Percentiles rank a stretch among this genome's conserved stretches.
These are phyloP conservation scores for Venturia pyrina DNA, from an alignment of 2,329 filamentous ascomycete species.

Conservation along the genomic window DNA sequence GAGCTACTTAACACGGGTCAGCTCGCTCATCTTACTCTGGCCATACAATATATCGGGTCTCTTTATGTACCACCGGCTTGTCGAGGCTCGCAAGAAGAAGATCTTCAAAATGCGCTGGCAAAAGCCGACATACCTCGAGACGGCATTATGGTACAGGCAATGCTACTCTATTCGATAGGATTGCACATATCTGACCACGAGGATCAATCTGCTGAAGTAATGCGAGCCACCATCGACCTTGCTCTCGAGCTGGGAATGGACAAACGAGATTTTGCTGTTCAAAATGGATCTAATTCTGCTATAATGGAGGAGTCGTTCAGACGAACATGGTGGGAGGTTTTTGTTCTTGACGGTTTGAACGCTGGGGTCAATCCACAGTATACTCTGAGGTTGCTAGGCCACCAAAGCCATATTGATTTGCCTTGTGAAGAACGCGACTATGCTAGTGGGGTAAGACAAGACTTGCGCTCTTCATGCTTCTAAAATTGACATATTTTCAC, in stretches of 20 bases:
- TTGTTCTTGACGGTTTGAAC: slow-evolving; percentile 74
- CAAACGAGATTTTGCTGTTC: slow-evolving; percentile 53
- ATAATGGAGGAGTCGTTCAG: slow-evolving; percentile 75
- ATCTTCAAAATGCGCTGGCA: slow-evolving; percentile 23
- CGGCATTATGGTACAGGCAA: slow-evolving; percentile 60
- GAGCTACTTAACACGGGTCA: slow-evolving; percentile 30
- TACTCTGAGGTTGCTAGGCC: slow-evolving; percentile 58
- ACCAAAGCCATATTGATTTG: slow-evolving; percentile 58
- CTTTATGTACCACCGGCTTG: slow-evolving; percentile 40
- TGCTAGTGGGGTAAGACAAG: slow-evolving; percentile 26
- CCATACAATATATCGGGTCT: slow-evolving; percentile 47
- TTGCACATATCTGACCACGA: slow-evolving; percentile 64
- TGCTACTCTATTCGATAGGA: slow-evolving; percentile 66
- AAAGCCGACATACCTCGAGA: slow-evolving; percentile 24
- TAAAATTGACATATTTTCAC: neutral
- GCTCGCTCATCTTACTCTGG: slow-evolving; percentile 37
- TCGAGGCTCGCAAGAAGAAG: slow-evolving; percentile 35
- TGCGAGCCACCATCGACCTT: slow-evolving; percentile 58
- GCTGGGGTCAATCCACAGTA: slow-evolving; percentile 68
- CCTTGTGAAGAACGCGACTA: slow-evolving; percentile 79
- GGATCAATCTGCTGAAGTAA: slow-evolving; percentile 55
- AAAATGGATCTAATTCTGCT: slow-evolving; percentile 53
- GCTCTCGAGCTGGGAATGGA: slow-evolving; percentile 72
- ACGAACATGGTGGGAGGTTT: slow-evolving; percentile 84
- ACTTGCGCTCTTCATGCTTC: neutral